Evolutionary conservation across 805 yeast genomes (phyloP).

Genomic region (Blastobotrys peoriensis): DNA sequence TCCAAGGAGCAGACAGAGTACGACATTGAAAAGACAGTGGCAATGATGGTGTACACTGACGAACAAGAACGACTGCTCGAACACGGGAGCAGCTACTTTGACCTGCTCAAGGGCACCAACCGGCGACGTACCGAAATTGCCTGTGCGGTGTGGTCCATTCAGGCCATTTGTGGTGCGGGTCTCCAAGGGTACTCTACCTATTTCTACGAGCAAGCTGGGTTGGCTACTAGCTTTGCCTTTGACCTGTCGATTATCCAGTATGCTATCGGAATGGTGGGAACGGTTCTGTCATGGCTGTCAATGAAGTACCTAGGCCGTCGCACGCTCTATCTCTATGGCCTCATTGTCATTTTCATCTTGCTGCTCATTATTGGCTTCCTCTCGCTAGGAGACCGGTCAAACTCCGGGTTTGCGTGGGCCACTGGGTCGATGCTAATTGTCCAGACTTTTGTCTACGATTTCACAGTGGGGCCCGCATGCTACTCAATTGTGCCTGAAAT

Average conservation of each 20-base stretch:
- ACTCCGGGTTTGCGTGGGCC: slow-evolving; percentile 21
- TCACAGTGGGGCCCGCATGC: slow-evolving; percentile 39
- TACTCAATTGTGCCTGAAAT: slow-evolving; percentile 38
- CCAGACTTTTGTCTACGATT: slow-evolving; percentile 40
- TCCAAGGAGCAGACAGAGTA: too few species aligned
- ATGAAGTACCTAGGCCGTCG: slow-evolving; percentile 21
- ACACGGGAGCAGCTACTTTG: slow-evolving; percentile 20
- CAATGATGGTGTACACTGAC: slow-evolving; percentile 42
- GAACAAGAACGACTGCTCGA: slow-evolving; percentile 26
- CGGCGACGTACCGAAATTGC: slow-evolving; percentile 48
- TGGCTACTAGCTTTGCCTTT: slow-evolving; percentile 30
- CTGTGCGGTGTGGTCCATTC: slow-evolving; percentile 40
- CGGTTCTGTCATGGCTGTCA: slow-evolving; percentile 22
- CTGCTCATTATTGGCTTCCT: slow-evolving; percentile 16
- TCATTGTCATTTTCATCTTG: slow-evolving; percentile 5
- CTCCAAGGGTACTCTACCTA: slow-evolving; percentile 12
- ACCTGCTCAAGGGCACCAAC: slow-evolving; percentile 44
- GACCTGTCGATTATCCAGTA: slow-evolving; percentile 39
- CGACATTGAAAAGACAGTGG: slow-evolving; percentile 36
- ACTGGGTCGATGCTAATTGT: slow-evolving; percentile 41
- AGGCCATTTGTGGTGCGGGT: slow-evolving; percentile 23
- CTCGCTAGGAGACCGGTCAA: slow-evolving; percentile 5
- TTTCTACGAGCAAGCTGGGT: slow-evolving; percentile 21
- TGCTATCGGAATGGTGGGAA: slow-evolving; percentile 41
- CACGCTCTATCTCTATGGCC: slow-evolving; percentile 16